Evolutionary conservation across 2,329 filamentous ascomycete species (phyloP), one percentile per base, ranked within the genome.

Genomic region (Penicillium sp.): DNA sequence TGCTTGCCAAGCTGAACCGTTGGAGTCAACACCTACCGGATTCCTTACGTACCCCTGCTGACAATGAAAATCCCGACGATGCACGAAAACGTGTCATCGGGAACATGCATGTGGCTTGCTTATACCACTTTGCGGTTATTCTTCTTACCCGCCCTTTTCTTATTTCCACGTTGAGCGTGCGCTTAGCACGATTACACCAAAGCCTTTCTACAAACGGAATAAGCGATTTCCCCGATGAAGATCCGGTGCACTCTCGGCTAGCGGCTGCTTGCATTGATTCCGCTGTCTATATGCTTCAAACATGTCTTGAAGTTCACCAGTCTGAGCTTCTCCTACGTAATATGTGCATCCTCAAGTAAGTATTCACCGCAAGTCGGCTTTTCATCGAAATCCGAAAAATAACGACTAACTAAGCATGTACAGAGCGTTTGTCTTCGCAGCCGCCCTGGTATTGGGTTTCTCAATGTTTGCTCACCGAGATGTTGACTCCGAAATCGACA

Each of bases 301-400:
- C 81, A 18, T 84, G 82, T 62, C 44, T 75, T 20, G 77, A 83
- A 51, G 77, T 80, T 1, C 69, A 78, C 11, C 74, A 74, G 8
- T 73, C 77, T 2, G 70, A 73, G 0, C 49, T 81, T 0, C 64
- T 84, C 0, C 70, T 81, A 12, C 77, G 75, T 8, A 85, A 85
- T 52, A 84, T 85, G 82, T 82, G 81, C 37, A 79, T 85, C 5
- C 69, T 85, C 52, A 85, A 85, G 82, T 83, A 68, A 68, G 79
- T 40, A 7, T 29, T 5, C 6, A 26, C 7, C 12, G 2, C 25
- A 18, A 20, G 61, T 23, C 15, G 2, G 43, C 2, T 12, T 15
- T 43, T 27, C 8, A 4, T 14, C 26, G 3, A 12, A 23, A 12
- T n/a, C 14, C 4, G 14, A 11, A 22, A 11, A 18, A 6, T 5